Evolutionary conservation across 805 yeast species (phyloP).

Genomic region (Schizosaccharomyces lindneri): DNA sequence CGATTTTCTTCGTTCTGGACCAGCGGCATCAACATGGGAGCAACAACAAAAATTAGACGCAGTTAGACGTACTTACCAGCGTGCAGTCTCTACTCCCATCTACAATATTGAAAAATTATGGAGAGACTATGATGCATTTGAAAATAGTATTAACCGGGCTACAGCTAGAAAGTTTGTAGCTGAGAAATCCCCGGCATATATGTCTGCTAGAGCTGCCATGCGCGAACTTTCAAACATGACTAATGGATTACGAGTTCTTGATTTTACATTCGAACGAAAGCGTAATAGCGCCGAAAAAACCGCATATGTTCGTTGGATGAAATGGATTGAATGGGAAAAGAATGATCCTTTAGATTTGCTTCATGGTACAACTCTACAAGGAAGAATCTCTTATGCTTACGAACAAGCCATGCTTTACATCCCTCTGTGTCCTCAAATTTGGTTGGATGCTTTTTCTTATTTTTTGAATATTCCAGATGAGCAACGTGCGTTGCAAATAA

Average conservation of each 20-base stretch:
- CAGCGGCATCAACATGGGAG: slow-evolving; percentile 40
- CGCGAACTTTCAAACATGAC: slow-evolving; percentile 44
- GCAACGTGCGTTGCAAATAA: slow-evolving; percentile 18
- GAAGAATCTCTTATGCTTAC: slow-evolving; percentile 47
- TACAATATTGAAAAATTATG: slow-evolving; percentile 52
- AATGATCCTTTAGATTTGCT: slow-evolving; percentile 39
- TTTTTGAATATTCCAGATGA: slow-evolving; percentile 12
- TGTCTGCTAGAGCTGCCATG: slow-evolving; percentile 61
- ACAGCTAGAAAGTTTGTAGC: slow-evolving; percentile 68
- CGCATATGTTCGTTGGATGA: slow-evolving; percentile 35
- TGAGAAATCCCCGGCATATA: slow-evolving; percentile 59
- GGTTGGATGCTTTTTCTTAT: slow-evolving; percentile 32
- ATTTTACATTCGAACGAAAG: slow-evolving; percentile 7
- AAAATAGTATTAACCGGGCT: slow-evolving; percentile 43
- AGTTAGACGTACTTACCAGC: slow-evolving; percentile 46
- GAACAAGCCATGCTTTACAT: slow-evolving; percentile 35
- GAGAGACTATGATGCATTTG: slow-evolving; percentile 64
- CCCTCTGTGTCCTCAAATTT: slow-evolving; percentile 44
- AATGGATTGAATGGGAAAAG: slow-evolving; percentile 63
- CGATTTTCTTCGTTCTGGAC: slow-evolving; percentile 45
- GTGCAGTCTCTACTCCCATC: slow-evolving; percentile 51
- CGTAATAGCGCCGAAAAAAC: slow-evolving; percentile 10
- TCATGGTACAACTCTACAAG: slow-evolving; percentile 18
- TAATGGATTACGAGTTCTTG: slow-evolving; percentile 19
- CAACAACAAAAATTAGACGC: slow-evolving; percentile 57